Conservation (phyloP, 257 asterid species). For the Thymus quinquecostatus region DNA sequence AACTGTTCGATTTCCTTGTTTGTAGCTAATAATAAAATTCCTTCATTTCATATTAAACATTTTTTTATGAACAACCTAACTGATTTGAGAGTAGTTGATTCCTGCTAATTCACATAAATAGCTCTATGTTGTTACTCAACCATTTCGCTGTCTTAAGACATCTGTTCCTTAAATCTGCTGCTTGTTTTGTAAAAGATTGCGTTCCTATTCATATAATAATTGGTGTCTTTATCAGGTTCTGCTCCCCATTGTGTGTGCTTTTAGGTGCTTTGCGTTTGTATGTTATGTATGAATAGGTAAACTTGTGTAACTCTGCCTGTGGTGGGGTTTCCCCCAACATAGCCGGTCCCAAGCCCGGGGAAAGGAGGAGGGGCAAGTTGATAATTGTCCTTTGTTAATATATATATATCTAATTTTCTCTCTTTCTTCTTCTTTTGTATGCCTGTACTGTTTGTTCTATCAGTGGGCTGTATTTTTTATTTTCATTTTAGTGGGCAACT, state of each 20-base stretch:
- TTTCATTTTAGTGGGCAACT: neutral
- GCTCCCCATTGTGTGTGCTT: neutral
- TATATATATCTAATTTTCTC: neutral
- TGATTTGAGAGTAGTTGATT: neutral
- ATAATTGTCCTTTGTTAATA: neutral
- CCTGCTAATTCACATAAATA: neutral
- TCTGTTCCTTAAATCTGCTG: neutral
- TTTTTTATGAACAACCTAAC: too few species aligned
- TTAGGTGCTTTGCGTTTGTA: neutral
- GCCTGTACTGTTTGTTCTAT: neutral
- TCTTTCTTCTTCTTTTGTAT: neutral
- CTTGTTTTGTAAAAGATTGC: neutral
- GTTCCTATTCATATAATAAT: too few species aligned
- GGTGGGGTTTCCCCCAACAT: neutral
- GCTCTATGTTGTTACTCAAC: too few species aligned
- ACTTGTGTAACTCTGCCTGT: conserved; percentile 34
- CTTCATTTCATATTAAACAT: too few species aligned
- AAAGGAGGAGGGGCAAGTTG: conserved; percentile 28
- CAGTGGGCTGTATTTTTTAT: neutral
- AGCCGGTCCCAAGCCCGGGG: conserved; percentile 39
- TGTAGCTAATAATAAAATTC: neutral
- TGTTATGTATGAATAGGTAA: neutral
- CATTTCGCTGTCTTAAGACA: neutral
- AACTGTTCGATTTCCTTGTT: neutral
- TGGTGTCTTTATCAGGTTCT: neutral